These are phyloP conservation scores for Diaporthe ampelina DNA, from an alignment of 2,329 filamentous ascomycete species.

Conservation along the genomic window DNA sequence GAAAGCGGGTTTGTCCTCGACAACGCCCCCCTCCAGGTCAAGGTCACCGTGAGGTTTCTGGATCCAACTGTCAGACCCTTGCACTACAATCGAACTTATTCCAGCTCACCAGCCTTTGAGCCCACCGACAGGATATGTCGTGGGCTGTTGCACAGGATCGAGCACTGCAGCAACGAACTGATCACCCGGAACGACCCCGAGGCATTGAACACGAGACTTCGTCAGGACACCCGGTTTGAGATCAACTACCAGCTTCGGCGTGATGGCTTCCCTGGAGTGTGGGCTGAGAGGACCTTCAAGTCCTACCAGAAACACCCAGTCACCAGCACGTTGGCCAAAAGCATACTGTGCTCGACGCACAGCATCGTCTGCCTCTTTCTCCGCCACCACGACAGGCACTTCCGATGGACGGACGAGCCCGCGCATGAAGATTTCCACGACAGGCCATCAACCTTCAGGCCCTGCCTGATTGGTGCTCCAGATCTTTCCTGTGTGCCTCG, in stretches of 20 bases:
- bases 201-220: conserved; percentile 55
- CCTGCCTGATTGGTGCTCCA: conserved; percentile 58
- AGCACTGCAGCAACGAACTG: conserved; percentile 66
- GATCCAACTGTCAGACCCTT: conserved; percentile 57
- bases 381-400: conserved; percentile 63
- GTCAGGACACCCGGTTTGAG: conserved; percentile 56
- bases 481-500: conserved; percentile 62
- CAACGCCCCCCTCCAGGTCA: conserved; percentile 48
- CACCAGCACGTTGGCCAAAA: conserved; percentile 59
- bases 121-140: conserved; percentile 63
- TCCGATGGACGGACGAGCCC: conserved; percentile 61
- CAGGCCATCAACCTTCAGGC: conserved; percentile 56
- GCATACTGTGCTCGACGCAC: conserved; percentile 63
- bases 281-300: conserved; percentile 60
- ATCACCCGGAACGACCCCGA: conserved; percentile 66
- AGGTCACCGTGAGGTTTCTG: conserved; percentile 61
- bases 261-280: conserved; percentile 53
- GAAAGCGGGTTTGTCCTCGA: conserved; percentile 2
- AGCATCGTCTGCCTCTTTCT: conserved; percentile 66
- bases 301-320: conserved; percentile 65
- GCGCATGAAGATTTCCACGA: conserved; percentile 55
- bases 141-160: conserved; percentile 63
- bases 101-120: conserved; percentile 59
- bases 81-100: conserved; percentile 60
- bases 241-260: conserved; percentile 62